Conservation (phyloP, 1,284 basidiomycete genomes). For the Singerocomus inundabilis region DNA sequence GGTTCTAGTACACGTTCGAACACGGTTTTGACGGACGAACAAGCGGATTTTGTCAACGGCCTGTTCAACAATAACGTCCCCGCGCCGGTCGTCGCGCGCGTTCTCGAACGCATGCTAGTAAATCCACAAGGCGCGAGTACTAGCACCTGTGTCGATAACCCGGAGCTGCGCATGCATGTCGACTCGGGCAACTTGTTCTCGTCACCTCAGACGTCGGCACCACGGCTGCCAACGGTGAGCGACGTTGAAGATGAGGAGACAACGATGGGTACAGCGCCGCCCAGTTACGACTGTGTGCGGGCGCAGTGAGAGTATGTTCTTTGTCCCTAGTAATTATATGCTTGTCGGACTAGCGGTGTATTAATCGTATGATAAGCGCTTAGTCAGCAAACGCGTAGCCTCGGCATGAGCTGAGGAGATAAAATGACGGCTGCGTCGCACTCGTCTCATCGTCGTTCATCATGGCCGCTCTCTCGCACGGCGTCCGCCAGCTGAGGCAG, state of each 20-base stretch:
- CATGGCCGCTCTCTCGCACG: constrained; percentile 28
- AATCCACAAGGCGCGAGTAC: constrained; percentile 9
- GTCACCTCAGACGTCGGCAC: background rate
- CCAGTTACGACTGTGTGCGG: constrained; percentile 22
- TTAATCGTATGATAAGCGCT: background rate
- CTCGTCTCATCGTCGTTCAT: background rate
- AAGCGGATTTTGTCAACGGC: constrained; percentile 23
- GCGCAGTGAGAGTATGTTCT: background rate
- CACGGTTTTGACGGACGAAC: constrained; percentile 20
- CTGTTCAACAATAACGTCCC: constrained; percentile 23
- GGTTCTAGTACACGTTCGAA: background rate
- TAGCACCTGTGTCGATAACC: constrained; percentile 10
- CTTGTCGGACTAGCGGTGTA: too few relatives aligned
- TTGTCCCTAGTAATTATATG: background rate
- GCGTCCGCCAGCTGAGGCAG: constrained; percentile 27
- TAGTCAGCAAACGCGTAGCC: constrained; percentile 15
- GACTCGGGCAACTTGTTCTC: background rate
- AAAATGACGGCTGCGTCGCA: background rate
- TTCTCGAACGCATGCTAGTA: constrained; percentile 29
- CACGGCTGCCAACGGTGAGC: constrained; percentile 6
- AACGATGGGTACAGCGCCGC: constrained; percentile 15
- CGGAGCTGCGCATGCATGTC: constrained; percentile 12
- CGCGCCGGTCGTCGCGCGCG: constrained; percentile 25
- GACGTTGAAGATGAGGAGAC: constrained; percentile 17
- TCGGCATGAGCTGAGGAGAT: constrained; percentile 1